Conservation (phyloP, 352 stramenopile genomes). For the Pythium inflatum region DNA sequence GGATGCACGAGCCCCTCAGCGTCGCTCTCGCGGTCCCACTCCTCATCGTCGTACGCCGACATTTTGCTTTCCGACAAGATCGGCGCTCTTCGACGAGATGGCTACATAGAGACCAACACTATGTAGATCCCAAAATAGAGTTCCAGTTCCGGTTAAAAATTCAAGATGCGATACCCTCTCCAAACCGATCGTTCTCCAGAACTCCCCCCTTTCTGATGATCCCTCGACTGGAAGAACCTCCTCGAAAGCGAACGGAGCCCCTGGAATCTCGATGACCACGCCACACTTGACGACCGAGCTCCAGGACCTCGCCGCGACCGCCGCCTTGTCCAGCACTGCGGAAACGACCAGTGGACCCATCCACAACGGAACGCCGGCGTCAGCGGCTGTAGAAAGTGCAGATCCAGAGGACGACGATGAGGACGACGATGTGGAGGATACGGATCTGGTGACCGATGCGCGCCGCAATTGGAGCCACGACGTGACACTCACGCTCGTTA, state of each 20-base stretch:
- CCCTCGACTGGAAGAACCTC: slow-evolving; percentile 33
- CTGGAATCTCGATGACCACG: slow-evolving; percentile 28
- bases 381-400: background rate
- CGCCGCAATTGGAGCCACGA: slow-evolving; percentile 59
- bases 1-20: slow-evolving; percentile 15
- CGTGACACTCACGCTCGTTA: slow-evolving; percentile 58
- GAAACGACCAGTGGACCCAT: background rate
- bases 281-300: slow-evolving; percentile 4
- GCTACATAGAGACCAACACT: slow-evolving; percentile 18
- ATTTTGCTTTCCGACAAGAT: slow-evolving; percentile 5
- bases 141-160: background rate
- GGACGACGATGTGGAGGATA: slow-evolving; percentile 25
- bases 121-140: background rate
- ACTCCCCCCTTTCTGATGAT: slow-evolving; percentile 8
- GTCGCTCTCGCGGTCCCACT: slow-evolving; percentile 12
- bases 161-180: background rate
- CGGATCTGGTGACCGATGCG: slow-evolving; percentile 46
- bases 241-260: slow-evolving; percentile 16
- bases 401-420: background rate
- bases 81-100: background rate
- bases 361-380: background rate
- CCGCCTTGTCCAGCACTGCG: background rate
- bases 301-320: slow-evolving; percentile 14
- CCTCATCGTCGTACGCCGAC: slow-evolving; percentile 12
- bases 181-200: slow-evolving; percentile 16